Evolutionary conservation across 2,329 filamentous ascomycete species (phyloP).

Genomic region (Cladosporium sp.): DNA sequence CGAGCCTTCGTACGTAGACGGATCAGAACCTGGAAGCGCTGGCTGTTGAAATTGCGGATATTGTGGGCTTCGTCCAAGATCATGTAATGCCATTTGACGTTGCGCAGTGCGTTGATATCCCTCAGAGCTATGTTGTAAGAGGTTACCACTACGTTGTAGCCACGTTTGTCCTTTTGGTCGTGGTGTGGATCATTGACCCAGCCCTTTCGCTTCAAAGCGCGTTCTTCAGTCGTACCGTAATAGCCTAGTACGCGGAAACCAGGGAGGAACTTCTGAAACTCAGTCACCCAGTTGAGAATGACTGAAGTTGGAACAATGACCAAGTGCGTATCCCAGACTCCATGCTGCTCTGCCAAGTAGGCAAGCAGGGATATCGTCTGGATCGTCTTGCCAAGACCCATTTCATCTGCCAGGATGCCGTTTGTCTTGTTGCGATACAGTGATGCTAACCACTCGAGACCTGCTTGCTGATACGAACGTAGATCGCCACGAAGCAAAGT

Average conservation of each 20-base stretch:
- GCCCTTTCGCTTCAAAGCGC: slow-evolving; percentile 84
- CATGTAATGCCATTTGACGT: slow-evolving; percentile 95
- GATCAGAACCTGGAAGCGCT: slow-evolving; percentile 92
- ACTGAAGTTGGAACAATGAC: slow-evolving; percentile 97
- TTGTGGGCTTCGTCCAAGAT: slow-evolving; percentile 98
- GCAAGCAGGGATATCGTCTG: slow-evolving; percentile 94
- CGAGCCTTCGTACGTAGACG: slow-evolving; percentile 89
- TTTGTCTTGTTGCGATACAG: slow-evolving; percentile 92
- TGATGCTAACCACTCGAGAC: slow-evolving; percentile 94
- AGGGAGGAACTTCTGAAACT: slow-evolving; percentile 98
- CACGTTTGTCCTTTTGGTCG: slow-evolving; percentile 83
- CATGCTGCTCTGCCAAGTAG: slow-evolving; percentile 84
- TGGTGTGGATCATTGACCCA: slow-evolving; percentile 75
- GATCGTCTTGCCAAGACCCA: slow-evolving; percentile 98
- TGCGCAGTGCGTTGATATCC: slow-evolving; percentile 90
- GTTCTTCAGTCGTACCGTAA: slow-evolving; percentile 91
- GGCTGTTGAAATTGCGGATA: slow-evolving; percentile 99
- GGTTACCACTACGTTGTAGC: slow-evolving; percentile 97
- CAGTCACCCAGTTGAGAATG: slow-evolving; percentile 99
- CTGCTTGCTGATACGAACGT: slow-evolving; percentile 94
- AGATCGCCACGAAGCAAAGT: slow-evolving; percentile 79
- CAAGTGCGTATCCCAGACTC: slow-evolving; percentile 93
- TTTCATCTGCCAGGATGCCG: slow-evolving; percentile 95
- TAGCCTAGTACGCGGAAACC: slow-evolving; percentile 98
- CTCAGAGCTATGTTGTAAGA: slow-evolving; percentile 96